Conservation (phyloP, 768 basidiomycete species). For the Pisolithus microcarpus region DNA sequence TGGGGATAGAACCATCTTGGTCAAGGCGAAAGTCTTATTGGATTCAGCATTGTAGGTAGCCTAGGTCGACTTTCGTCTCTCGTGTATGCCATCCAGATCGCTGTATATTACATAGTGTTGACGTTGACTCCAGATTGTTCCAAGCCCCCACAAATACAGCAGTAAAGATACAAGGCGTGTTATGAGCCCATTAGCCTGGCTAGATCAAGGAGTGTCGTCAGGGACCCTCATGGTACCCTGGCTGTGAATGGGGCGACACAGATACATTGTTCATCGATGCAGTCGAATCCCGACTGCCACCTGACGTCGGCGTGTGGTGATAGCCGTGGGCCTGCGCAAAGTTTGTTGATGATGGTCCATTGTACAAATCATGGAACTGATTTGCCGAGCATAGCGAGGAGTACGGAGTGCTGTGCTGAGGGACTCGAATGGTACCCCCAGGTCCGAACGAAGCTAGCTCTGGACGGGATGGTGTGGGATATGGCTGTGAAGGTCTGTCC, state of each 20-base stretch:
- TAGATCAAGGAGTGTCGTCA: background rate
- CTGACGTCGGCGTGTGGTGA: background rate
- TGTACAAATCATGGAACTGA: slow-evolving; percentile 13
- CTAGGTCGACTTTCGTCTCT: too few relatives aligned
- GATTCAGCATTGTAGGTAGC: too few relatives aligned
- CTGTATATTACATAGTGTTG: too few relatives aligned
- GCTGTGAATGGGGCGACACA: too few relatives aligned
- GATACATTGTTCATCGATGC: slow-evolving; percentile 5
- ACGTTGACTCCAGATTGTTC: too few relatives aligned
- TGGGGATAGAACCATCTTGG: too few relatives aligned
- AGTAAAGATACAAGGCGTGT: slow-evolving; percentile 7
- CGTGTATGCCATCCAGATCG: too few relatives aligned
- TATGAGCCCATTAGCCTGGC: background rate
- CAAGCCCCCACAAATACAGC: slow-evolving; percentile 3
- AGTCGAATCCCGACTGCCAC: slow-evolving; percentile 1
- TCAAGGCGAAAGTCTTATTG: too few relatives aligned
- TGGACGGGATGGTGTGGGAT: slow-evolving; percentile 29
- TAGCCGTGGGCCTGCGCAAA: background rate
- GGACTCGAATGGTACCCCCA: slow-evolving; percentile 36
- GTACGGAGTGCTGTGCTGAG: slow-evolving; percentile 16
- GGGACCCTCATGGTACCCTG: too few relatives aligned
- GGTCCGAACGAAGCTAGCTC: slow-evolving; percentile 30
- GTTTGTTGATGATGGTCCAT: slow-evolving; percentile 7
- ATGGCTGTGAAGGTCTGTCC: slow-evolving; percentile 1
- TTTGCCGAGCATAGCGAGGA: slow-evolving; percentile 22